These are phyloP conservation scores for Leishmania gerbilli DNA, from an alignment of 208 protist genomes.

Conservation along the genomic window DNA sequence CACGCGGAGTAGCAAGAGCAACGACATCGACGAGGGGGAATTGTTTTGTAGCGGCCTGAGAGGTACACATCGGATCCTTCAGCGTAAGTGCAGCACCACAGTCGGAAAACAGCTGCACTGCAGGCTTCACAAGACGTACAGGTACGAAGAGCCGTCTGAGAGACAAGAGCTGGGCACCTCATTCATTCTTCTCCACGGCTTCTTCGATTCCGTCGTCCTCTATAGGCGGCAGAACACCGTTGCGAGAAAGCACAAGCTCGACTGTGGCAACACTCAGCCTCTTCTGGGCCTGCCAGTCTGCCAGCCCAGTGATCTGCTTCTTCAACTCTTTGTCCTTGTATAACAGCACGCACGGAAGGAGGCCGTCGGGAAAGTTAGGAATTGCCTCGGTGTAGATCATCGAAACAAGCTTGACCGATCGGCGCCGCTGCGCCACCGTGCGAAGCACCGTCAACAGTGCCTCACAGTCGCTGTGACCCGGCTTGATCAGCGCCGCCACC, in stretches of 20 bases:
- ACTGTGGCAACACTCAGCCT: conserved; percentile 50
- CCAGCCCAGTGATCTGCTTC: conserved; percentile 72
- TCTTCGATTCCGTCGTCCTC: conserved; percentile 19
- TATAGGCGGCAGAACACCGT: conserved; percentile 48
- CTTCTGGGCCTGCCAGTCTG: conserved; percentile 48
- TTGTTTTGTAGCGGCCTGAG: neutral
- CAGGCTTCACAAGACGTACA: neutral
- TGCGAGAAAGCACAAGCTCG: conserved; percentile 47
- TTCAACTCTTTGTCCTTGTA: conserved; percentile 70
- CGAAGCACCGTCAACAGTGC: conserved; percentile 75
- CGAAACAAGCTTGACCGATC: conserved; percentile 81
- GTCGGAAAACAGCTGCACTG: neutral
- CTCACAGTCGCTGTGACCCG: conserved; percentile 74
- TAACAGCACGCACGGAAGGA: conserved; percentile 84
- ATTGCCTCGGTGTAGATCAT: conserved; percentile 84
- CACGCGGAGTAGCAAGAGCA: neutral
- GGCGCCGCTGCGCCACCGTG: conserved; percentile 66
- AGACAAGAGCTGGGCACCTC: neutral
- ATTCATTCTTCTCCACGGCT: neutral
- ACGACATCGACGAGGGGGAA: neutral
- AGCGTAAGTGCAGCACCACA: neutral
- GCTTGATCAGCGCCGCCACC: conserved; percentile 70
- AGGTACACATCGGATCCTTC: neutral
- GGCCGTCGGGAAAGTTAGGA: conserved; percentile 72
- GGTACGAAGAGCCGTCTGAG: neutral